Evolutionary conservation across 177 flowering plant genomes (phyloP).

Genomic region (Tripterygium wilfordii): DNA sequence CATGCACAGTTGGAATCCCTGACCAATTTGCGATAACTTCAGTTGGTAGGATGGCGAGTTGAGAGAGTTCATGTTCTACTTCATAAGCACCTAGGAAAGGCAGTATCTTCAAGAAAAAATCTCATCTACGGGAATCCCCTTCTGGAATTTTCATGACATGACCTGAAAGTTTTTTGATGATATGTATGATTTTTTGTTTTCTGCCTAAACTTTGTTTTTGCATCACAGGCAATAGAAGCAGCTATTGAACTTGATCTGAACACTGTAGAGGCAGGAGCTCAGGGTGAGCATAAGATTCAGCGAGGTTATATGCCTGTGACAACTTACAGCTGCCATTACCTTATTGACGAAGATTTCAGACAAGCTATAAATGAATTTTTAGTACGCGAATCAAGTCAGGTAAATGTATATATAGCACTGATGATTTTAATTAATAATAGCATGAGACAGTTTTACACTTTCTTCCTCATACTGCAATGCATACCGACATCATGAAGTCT

Average conservation of each 20-base stretch:
- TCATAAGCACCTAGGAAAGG: no score
- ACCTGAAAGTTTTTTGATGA: no score
- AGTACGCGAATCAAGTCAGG: slow-evolving; percentile 75
- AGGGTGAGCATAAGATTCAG: slow-evolving; percentile 97
- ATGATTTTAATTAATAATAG: no score
- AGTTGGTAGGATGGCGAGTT: no score
- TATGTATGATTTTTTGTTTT: no score
- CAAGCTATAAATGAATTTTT: slow-evolving; percentile 61
- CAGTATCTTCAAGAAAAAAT: no score
- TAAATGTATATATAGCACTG: slow-evolving; percentile 8
- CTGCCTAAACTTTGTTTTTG: not conserved
- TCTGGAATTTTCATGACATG: not conserved
- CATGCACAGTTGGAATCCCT: no score
- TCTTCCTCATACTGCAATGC: not conserved
- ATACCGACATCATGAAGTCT: not conserved
- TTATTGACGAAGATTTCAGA: slow-evolving; percentile 57
- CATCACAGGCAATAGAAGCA: slow-evolving; percentile 85
- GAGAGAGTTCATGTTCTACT: no score
- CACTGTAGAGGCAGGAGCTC: slow-evolving; percentile 96
- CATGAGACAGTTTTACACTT: no score
- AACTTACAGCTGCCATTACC: slow-evolving; percentile 91
- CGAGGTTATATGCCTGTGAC: slow-evolving; percentile 81
- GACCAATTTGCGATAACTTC: no score
- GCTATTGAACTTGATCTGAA: slow-evolving; percentile 81
- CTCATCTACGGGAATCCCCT: not conserved